Evolutionary conservation across 768 basidiomycete species (phyloP).

Genomic region (Termitomyces titanicus): DNA sequence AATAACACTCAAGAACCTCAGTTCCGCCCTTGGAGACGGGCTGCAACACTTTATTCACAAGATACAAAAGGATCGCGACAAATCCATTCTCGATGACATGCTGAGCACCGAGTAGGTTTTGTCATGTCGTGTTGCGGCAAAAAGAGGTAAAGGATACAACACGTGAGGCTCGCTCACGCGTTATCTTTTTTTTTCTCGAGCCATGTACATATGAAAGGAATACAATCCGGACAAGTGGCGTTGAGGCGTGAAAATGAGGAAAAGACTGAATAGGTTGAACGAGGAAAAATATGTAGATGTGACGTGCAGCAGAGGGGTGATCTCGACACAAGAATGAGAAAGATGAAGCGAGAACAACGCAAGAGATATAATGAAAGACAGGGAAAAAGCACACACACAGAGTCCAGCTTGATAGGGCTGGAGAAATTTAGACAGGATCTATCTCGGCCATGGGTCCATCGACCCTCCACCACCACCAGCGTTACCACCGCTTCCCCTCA

Average conservation of each 20-base stretch:
- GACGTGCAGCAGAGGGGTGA: background rate
- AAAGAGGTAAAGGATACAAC: slow-evolving; percentile 9
- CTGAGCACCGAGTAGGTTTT: slow-evolving; percentile 3
- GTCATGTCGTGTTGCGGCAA: slow-evolving; percentile 12
- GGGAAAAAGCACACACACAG: background rate
- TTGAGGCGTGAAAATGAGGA: slow-evolving; percentile 4
- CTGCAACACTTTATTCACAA: slow-evolving; percentile 56
- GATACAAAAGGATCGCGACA: slow-evolving; percentile 51
- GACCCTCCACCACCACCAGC: slow-evolving; percentile 6
- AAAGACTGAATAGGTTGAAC: background rate
- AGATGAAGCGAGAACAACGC: slow-evolving; percentile 8
- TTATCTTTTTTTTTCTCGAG: slow-evolving; percentile 15
- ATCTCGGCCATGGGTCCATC: slow-evolving; percentile 78
- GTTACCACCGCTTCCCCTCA: slow-evolving; percentile 49
- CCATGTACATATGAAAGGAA: background rate
- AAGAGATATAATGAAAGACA: slow-evolving; percentile 1
- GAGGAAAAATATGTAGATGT: slow-evolving; percentile 6
- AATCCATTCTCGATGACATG: slow-evolving; percentile 25
- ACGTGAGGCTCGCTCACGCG: slow-evolving; percentile 20
- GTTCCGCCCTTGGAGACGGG: slow-evolving; percentile 62
- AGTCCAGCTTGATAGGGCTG: background rate
- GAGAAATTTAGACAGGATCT: slow-evolving; percentile 17
- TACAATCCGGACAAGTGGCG: slow-evolving; percentile 1
- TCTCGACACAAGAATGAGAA: slow-evolving; percentile 5
- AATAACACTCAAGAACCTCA: slow-evolving; percentile 65